phyloP scores from a whole-genome alignment of 805 yeast species.

The Sugiyamaella boreocaroliniensis region DNA sequence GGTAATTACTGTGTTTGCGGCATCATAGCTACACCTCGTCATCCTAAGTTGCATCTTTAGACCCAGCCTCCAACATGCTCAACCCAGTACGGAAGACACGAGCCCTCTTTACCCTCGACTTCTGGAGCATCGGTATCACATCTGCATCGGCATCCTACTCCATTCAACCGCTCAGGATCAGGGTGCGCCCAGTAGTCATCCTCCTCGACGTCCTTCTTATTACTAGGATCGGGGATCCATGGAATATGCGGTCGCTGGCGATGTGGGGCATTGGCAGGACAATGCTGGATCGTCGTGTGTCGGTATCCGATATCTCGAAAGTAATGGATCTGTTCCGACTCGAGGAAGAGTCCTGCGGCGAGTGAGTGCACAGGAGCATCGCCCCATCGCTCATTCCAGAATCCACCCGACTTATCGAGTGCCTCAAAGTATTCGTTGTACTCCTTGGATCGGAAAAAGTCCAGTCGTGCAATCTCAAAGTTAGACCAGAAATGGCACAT shows the following conservation, averaged over 20 bases:
- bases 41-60: too few species aligned
- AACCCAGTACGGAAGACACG: constrained; percentile 31
- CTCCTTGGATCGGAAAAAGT: constrained; percentile 56
- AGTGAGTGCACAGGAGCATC: constrained; percentile 93
- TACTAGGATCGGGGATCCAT: constrained; percentile 30
- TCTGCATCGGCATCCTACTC: constrained; percentile 81
- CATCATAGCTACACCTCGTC: too few species aligned
- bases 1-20: too few species aligned
- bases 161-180: constrained; percentile 35
- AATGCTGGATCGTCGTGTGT: constrained; percentile 75
- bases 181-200: constrained; percentile 36
- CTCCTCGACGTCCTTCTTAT: constrained; percentile 29
- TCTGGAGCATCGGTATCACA: constrained; percentile 49
- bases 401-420: constrained; percentile 72
- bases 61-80: constrained; percentile 30
- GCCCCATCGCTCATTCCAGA: constrained; percentile 92
- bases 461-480: constrained; percentile 83
- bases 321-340: constrained; percentile 70
- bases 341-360: constrained; percentile 71
- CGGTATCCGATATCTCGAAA: constrained; percentile 89
- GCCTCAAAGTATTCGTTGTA: constrained; percentile 64
- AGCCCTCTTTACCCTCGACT: constrained; percentile 30
- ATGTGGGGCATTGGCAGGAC: constrained; percentile 61
- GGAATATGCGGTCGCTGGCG: constrained; percentile 41
- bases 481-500: constrained; percentile 89